Conservation (phyloP, 176 grass and related monocot genomes). For the Phyllostachys edulis region DNA sequence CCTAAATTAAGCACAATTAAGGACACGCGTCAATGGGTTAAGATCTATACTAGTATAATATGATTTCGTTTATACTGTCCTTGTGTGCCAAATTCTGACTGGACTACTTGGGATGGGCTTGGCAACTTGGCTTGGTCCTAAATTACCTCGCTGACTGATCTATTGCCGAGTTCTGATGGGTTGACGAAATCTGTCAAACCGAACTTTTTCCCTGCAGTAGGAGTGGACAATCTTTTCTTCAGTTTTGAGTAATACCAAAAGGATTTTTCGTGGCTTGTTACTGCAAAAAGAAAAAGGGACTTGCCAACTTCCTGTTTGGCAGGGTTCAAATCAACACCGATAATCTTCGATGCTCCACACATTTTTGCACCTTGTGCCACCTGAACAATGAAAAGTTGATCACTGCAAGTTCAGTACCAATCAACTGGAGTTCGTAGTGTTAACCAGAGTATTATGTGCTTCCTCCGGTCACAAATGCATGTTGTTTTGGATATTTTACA, state of each 20-base stretch:
- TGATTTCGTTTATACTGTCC: not conserved
- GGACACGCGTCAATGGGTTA: not conserved
- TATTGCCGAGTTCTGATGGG: constrained; percentile 41
- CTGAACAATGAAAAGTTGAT: constrained; percentile 17
- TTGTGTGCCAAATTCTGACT: not conserved
- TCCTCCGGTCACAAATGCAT: no score
- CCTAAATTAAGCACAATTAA: constrained; percentile 28
- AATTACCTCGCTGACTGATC: constrained; percentile 46
- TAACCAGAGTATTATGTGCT: not conserved
- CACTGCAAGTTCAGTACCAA: not conserved
- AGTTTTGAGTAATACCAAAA: not conserved
- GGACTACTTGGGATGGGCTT: not conserved
- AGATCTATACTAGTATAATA: not conserved
- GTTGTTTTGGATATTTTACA: no score
- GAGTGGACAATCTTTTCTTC: not conserved
- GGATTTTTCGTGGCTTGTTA: not conserved
- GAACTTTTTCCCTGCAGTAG: constrained; percentile 36
- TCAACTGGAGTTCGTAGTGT: not conserved
- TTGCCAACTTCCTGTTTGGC: constrained; percentile 50
- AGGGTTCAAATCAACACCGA: constrained; percentile 64
- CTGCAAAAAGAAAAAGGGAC: not conserved
- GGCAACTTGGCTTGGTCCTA: not conserved
- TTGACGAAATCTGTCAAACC: constrained; percentile 58
- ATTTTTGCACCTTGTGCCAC: constrained; percentile 62
- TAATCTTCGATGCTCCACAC: constrained; percentile 52